Conservation (phyloP, 768 basidiomycete species). For the Crucibulum laeve region DNA sequence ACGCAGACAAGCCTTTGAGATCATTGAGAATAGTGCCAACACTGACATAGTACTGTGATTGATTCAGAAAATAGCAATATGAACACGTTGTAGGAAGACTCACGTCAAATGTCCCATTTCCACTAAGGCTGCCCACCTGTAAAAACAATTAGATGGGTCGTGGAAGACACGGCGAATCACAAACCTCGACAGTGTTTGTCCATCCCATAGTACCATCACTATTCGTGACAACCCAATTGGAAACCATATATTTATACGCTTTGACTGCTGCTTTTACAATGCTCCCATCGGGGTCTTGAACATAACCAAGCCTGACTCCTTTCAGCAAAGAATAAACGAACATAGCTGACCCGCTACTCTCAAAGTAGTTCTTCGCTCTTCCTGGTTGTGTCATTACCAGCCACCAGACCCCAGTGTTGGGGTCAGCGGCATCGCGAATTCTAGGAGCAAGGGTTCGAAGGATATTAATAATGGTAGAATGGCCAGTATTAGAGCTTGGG, state of each 20-base stretch:
- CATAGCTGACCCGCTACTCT: constrained; percentile 42
- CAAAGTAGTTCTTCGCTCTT: constrained; percentile 39
- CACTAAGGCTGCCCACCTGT: constrained; percentile 36
- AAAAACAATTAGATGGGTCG: neutral
- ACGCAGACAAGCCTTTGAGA: constrained; percentile 40
- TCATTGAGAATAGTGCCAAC: constrained; percentile 33
- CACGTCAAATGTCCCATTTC: constrained; percentile 31
- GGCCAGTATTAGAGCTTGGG: constrained; percentile 22
- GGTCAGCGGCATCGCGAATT: constrained; percentile 33
- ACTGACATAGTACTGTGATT: constrained; percentile 35
- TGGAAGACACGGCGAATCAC: constrained; percentile 9
- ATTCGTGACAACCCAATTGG: constrained; percentile 34
- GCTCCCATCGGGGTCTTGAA: constrained; percentile 31
- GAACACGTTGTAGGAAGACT: constrained; percentile 4
- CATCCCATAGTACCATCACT: constrained; percentile 40
- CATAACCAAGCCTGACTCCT: constrained; percentile 34
- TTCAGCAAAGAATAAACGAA: constrained; percentile 41
- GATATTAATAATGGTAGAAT: constrained; percentile 23
- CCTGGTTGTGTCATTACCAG: constrained; percentile 45
- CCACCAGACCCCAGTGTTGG: constrained; percentile 39
- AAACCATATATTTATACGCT: constrained; percentile 36
- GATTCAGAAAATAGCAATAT: neutral
- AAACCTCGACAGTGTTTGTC: constrained; percentile 38
- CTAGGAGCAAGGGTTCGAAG: constrained; percentile 28
- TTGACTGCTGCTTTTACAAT: constrained; percentile 30